Percentiles rank a stretch among this genome's conserved stretches.
Evolutionary conservation across 179 eudicot genomes (phyloP).

Genomic region (Heliamphora pulchella): DNA sequence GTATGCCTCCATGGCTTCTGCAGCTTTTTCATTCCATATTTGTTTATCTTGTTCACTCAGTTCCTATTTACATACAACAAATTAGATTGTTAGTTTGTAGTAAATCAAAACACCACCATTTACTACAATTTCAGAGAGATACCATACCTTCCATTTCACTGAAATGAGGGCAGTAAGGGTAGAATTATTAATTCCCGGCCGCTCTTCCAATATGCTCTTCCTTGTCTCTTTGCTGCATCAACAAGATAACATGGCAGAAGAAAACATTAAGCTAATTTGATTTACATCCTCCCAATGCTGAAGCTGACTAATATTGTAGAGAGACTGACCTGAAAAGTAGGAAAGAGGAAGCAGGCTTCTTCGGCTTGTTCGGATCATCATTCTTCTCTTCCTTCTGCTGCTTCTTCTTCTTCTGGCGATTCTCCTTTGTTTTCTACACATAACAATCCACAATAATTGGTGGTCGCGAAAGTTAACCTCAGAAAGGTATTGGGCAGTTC

Average conservation of each 20-base stretch:
- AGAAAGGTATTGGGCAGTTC: background rate
- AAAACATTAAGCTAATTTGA: background rate
- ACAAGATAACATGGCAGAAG: background rate
- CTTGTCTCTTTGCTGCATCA: constrained; percentile 63
- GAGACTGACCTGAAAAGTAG: constrained; percentile 49
- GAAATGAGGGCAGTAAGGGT: constrained; percentile 63
- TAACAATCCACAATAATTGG: background rate
- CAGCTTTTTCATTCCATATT: constrained; percentile 67
- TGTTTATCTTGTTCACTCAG: constrained; percentile 59
- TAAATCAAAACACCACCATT: background rate
- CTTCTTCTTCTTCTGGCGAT: constrained; percentile 32
- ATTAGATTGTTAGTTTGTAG: background rate
- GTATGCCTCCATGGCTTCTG: constrained; percentile 66
- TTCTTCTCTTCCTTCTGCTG: constrained; percentile 44
- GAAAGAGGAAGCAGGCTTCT: constrained; percentile 79
- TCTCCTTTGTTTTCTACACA: constrained; percentile 64
- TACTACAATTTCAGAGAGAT: background rate
- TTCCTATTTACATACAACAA: constrained; percentile 31
- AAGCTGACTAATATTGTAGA: no score
- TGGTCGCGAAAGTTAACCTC: background rate
- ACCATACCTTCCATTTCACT: constrained; percentile 76
- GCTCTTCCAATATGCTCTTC: constrained; percentile 52
- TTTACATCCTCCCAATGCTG: background rate
- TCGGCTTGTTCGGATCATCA: constrained; percentile 83
- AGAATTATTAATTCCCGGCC: constrained; percentile 55